These are phyloP conservation scores for Ceratocystis alfenasii DNA, from an alignment of 2,329 filamentous ascomycete species.

Conservation along the genomic window DNA sequence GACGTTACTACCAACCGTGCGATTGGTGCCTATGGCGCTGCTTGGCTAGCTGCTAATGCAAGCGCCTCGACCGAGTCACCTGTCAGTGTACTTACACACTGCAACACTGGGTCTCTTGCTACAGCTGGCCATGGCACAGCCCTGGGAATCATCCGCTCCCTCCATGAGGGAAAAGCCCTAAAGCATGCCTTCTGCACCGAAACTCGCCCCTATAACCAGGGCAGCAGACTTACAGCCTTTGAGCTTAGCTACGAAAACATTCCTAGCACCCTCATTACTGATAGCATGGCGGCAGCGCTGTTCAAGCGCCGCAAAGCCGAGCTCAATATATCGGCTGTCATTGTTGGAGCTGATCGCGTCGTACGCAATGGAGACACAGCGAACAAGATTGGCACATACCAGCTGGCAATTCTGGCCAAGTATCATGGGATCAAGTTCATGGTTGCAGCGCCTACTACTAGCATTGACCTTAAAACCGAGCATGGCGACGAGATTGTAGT, in stretches of 20 bases:
- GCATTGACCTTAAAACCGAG: slow-evolving; percentile 72
- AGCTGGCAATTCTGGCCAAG: slow-evolving; percentile 76
- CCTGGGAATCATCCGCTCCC: slow-evolving; percentile 78
- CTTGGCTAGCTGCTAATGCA: slow-evolving; percentile 61
- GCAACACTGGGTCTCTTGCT: slow-evolving; percentile 92
- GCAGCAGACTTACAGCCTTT: slow-evolving; percentile 85
- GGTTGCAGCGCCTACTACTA: slow-evolving; percentile 87
- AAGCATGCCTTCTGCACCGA: slow-evolving; percentile 90
- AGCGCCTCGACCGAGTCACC: slow-evolving; percentile 35
- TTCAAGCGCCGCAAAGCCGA: slow-evolving; percentile 51
- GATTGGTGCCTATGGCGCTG: slow-evolving; percentile 72
- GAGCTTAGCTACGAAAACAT: slow-evolving; percentile 92
- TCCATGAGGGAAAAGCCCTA: slow-evolving; percentile 54
- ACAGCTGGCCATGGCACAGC: slow-evolving; percentile 97
- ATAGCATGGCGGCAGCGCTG: slow-evolving; percentile 89
- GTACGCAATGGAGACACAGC: slow-evolving; percentile 95
- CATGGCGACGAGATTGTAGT: slow-evolving; percentile 75
- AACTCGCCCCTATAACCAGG: slow-evolving; percentile 95
- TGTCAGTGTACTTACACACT: slow-evolving; percentile 87
- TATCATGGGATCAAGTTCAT: slow-evolving; percentile 88
- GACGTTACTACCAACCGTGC: slow-evolving; percentile 78
- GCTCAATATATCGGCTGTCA: slow-evolving; percentile 67
- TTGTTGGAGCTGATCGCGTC: slow-evolving; percentile 90
- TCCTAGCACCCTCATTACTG: slow-evolving; percentile 81
- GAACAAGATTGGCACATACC: slow-evolving; percentile 96